A percentile compares a stretch with the other conserved stretches of the same genome.
These are phyloP conservation scores for Wallemia ichthyophaga DNA, from an alignment of 1,284 basidiomycete genomes.

Conservation along the genomic window DNA sequence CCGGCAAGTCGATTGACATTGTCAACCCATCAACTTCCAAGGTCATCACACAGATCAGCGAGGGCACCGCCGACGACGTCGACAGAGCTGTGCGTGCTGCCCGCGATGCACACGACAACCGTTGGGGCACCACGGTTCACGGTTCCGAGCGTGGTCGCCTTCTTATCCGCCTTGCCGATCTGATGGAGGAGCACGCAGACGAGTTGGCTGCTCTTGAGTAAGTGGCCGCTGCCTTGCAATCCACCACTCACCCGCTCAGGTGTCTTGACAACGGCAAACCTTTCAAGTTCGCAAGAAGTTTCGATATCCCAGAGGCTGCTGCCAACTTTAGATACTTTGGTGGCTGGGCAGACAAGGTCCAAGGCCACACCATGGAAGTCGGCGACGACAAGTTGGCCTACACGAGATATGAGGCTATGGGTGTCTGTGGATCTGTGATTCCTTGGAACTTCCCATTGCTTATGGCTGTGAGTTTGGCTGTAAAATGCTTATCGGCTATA, in stretches of 20 bases:
- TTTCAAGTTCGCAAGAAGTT: slow-evolving; percentile 35
- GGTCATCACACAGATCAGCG: slow-evolving; percentile 30
- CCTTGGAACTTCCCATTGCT: slow-evolving; percentile 53
- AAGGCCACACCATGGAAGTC: slow-evolving; percentile 51
- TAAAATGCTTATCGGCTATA: too few species aligned
- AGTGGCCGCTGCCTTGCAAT: slow-evolving; percentile 2
- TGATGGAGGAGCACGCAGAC: slow-evolving; percentile 39
- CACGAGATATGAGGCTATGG: slow-evolving; percentile 73
- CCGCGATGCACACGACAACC: slow-evolving; percentile 37
- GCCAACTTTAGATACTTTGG: slow-evolving; percentile 43
- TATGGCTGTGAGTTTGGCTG: slow-evolving; percentile 44
- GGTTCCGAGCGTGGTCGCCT: slow-evolving; percentile 32
- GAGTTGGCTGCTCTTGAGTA: slow-evolving; percentile 20
- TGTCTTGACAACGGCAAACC: slow-evolving; percentile 58
- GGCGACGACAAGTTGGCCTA: slow-evolving; percentile 49
- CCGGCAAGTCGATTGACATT: slow-evolving; percentile 34
- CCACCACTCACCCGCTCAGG: slow-evolving; percentile 20
- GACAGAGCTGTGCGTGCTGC: slow-evolving; percentile 47
- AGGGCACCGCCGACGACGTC: slow-evolving; percentile 40
- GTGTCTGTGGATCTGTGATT: slow-evolving; percentile 73
- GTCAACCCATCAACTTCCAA: slow-evolving; percentile 46
- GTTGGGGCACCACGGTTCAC: slow-evolving; percentile 45
- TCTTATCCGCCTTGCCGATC: slow-evolving; percentile 40
- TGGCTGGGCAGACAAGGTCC: slow-evolving; percentile 62
- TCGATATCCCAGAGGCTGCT: slow-evolving; percentile 40